These are phyloP conservation scores for Tetracladium marchalianum DNA, from an alignment of 495 filamentous ascomycete species.

Conservation along the genomic window DNA sequence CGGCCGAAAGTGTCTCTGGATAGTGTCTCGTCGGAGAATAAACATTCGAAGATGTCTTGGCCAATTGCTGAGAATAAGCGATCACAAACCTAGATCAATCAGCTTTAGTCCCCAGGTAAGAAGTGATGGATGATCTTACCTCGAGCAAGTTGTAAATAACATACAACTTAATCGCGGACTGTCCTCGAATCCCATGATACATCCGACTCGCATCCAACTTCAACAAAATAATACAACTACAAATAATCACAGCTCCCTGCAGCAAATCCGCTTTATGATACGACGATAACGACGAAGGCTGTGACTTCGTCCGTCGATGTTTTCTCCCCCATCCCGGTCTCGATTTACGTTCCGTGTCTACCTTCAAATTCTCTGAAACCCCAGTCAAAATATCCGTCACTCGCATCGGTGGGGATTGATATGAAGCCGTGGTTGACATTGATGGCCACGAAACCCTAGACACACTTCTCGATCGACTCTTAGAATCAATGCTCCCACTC, in stretches of 20 bases:
- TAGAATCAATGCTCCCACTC: conserved; percentile 33
- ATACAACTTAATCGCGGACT: conserved; percentile 95
- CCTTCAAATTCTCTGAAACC: conserved; percentile 9
- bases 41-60: conserved; percentile 91
- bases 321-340: conserved; percentile 31
- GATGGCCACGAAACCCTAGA: conserved; percentile 9
- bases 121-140: conserved; percentile 26
- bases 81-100: conserved; percentile 50
- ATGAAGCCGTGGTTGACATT: conserved; percentile 12
- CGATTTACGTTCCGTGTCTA: conserved; percentile 12
- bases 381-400: conserved; percentile 2
- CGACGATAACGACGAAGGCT: conserved; percentile 70
- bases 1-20: conserved; percentile 79
- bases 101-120: background rate
- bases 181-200: conserved; percentile 96
- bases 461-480: conserved; percentile 15
- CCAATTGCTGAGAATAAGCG: conserved; percentile 81
- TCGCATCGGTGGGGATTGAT: conserved; percentile 9
- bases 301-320: conserved; percentile 72
- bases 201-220: conserved; percentile 91
- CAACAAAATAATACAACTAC: conserved; percentile 78
- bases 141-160: conserved; percentile 97
- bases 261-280: conserved; percentile 94
- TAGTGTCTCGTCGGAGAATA: conserved; percentile 86
- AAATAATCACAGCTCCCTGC: conserved; percentile 75